A percentile compares a stretch with the other conserved stretches of the same genome.
Conservation (phyloP, 2,329 filamentous ascomycete species). For the Beauveria pseudobassiana region DNA sequence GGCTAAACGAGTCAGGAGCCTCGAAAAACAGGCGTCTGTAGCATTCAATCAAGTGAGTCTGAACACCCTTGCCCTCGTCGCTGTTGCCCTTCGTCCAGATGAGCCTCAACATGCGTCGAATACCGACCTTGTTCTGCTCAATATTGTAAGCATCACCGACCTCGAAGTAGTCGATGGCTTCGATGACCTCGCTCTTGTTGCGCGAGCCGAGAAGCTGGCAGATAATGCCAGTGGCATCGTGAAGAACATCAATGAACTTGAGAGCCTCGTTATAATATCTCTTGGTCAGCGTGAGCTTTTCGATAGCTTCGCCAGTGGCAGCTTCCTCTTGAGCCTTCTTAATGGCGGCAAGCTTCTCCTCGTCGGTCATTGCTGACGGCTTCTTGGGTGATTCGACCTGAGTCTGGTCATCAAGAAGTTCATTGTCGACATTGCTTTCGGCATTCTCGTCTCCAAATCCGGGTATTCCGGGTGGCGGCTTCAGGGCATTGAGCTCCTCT, state of each 20-base stretch:
- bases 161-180: constrained; percentile 98
- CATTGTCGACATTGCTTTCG: constrained; percentile 66
- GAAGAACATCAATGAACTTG: constrained; percentile 86
- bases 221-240: constrained; percentile 71
- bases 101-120: constrained; percentile 87
- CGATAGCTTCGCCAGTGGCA: constrained; percentile 80
- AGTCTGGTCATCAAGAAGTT: constrained; percentile 81
- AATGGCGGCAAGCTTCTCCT: constrained; percentile 64
- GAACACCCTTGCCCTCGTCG: constrained; percentile 96
- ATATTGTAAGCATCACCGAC: constrained; percentile 94
- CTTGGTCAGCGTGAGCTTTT: constrained; percentile 77
- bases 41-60: constrained; percentile 92
- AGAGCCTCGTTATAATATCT: constrained; percentile 92
- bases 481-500: constrained; percentile 69
- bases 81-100: constrained; percentile 99
- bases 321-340: constrained; percentile 80
- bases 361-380: constrained; percentile 63
- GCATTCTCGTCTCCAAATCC: constrained; percentile 52
- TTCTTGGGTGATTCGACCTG: constrained; percentile 66
- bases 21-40: constrained; percentile 96
- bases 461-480: constrained; percentile 68
- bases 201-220: constrained; percentile 85
- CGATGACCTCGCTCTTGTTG: constrained; percentile 98
- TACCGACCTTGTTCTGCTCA: constrained; percentile 84
- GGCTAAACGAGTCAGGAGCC: constrained; percentile 77